phyloP scores from a whole-genome alignment of 2,329 filamentous ascomycete genomes.

The Pestalotiopsis sp. region DNA sequence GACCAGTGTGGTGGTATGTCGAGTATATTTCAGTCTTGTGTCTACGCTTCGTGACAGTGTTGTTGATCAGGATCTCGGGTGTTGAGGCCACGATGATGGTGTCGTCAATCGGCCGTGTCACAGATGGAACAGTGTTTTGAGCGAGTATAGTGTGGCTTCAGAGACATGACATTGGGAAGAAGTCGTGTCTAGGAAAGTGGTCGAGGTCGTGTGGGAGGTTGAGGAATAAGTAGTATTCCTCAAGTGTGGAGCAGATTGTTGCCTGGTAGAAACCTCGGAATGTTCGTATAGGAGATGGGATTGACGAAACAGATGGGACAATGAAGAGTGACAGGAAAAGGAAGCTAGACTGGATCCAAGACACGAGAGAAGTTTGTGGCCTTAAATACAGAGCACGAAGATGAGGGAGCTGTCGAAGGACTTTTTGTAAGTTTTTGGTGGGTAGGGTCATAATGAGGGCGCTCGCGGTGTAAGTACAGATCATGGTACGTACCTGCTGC shows the following conservation, averaged over 20 bases:
- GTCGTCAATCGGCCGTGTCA: conserved; percentile 17
- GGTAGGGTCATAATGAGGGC: neutral
- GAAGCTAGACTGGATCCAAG: conserved; percentile 1
- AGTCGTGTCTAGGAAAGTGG: neutral
- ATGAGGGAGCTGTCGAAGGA: conserved; percentile 12
- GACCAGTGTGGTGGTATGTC: neutral
- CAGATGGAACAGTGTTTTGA: conserved; percentile 11
- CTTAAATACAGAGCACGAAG: conserved; percentile 10
- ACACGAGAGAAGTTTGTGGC: conserved; percentile 7
- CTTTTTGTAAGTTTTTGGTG: conserved; percentile 13
- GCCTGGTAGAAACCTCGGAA: conserved; percentile 6
- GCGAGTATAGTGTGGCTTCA: conserved; percentile 9
- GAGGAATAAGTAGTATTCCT: conserved; percentile 10
- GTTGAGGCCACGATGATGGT: conserved; percentile 14
- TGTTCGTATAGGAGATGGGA: neutral
- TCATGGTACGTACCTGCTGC: neutral
- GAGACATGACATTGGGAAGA: conserved; percentile 17
- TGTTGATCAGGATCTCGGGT: conserved; percentile 15
- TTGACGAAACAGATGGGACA: neutral
- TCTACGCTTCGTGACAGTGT: conserved; percentile 14
- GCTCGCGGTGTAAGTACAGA: neutral
- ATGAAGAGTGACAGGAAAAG: neutral
- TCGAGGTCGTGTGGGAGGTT: conserved; percentile 5
- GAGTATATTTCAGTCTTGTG: conserved; percentile 11
- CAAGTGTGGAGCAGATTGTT: conserved; percentile 3